Evolutionary conservation across 2,329 filamentous ascomycete genomes (phyloP), one percentile per base, ranked within the genome.

Genomic region (Diaporthe capsici): DNA sequence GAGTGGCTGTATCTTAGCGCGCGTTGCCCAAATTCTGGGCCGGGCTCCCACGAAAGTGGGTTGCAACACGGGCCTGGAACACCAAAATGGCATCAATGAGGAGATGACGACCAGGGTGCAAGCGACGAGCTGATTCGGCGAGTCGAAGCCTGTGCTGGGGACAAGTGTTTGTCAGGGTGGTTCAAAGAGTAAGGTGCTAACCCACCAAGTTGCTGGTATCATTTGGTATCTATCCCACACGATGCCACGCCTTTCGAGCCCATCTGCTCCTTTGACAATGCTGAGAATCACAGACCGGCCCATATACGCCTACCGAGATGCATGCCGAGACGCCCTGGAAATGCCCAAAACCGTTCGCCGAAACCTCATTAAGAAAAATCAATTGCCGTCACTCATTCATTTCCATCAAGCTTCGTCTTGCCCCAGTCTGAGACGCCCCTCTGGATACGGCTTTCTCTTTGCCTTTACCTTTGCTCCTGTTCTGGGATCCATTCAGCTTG

Each of bases 371-470:
- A 28, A n/a, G 53, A 34, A 58, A 58, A 5, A 20, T 77, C 80
- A 83, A 72, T 90, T 89, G 72, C 89, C 88, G 80, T 91, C 90
- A 75, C 88, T 89, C 85, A 90, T 85, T 58, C 85, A 90, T 85
- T 58, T 90, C 90, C 84, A 92, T 87, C 82, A 90, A 87, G 77
- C 86, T 87, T 75, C 87, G 87, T 9, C 82, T 86, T 72, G 82
- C 84, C 61, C 81, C 80, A 22, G 77, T 80, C 74, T 80, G 77
- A 42, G 82, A 80, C 47, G 83, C 82, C 77, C 84, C 81, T 78
- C 82, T 80, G 49, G 82, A 79, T 75, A 80, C 85, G 75, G 82
- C 85, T 80, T 83, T 87, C 39, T 83, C 87, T 82, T 86, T 90
- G 22, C 86, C 86, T 82, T 88, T 88, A 51, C 82, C 81, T 80